Evolutionary conservation across 2,329 filamentous ascomycete species (phyloP), one percentile per base, ranked within the genome.

Genomic region (Aureobasidium mangrovei): DNA sequence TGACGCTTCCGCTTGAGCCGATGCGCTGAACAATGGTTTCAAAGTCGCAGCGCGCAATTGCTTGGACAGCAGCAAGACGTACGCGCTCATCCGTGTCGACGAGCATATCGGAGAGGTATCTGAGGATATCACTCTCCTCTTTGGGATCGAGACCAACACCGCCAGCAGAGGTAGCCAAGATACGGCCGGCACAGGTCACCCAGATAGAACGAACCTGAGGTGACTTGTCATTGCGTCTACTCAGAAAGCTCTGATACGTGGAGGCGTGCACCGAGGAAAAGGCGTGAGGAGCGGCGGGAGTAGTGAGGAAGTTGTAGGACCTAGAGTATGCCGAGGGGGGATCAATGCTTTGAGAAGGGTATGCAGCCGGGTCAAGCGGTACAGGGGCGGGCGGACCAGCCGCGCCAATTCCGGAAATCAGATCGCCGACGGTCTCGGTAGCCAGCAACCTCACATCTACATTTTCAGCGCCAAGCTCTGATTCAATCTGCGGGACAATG

Each of bases 371-470:
- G 63, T 96, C 89, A 64, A 95, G 77, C 1, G 75, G 70, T 7
- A 85, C 80, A 5, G 82, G 72, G 10, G 86, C 81, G 12, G 91
- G 89, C 54, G 88, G 87, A 0, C 91, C 91, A 58, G 91, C 89
- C 57, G 91, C 88, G 47, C 91, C 91, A 66, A 97, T 94, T 4
- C 91, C 91, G 39, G 91, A 85, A 28, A 94, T 86, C 77, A 98
- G 91, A 65, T 97, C 91, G 52, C 94, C 93, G 38, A 98, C 81
- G 0, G 93, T 95, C 69, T 97, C 89, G 0, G 91, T 95, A 2
- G 91, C 91, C 55, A 98, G 78, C 56, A 88, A 79, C 52, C 93
- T 86, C 54, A 98, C 74, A 61, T 93, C 84, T 3, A 91, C 78
- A 57, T 94, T 94, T 65, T 98, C 93, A 0, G 91, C 90, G 3